Evolutionary conservation across 768 basidiomycete species (phyloP), one percentile per base, ranked within the genome.

Genomic region (Russula sp.): DNA sequence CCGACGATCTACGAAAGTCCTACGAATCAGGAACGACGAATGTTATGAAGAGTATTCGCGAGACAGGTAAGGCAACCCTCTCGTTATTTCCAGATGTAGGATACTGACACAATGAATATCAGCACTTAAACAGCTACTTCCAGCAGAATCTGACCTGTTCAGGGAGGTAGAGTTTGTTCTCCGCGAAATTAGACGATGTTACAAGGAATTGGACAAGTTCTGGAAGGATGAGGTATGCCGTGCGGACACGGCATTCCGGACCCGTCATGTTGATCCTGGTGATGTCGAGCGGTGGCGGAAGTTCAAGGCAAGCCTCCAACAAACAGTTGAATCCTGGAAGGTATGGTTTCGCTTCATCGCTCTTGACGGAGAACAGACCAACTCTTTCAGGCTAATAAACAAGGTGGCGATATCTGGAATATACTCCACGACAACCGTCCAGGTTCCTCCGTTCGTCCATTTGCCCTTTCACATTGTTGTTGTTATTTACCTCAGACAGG

Each of bases 201-300:
- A 58, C 57, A 11, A 14, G 20, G 57, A 58, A 7, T 56, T 49
- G 32, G 28, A 48, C 9, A 58, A 58, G 24, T 58, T 58, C 28
- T 57, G 56, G 42, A 32, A 13, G 16, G 56, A 57, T 7, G 56
- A 46, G 42, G 46, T 57, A 30, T 5, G 30, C 6, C 44, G 44
- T 48, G 57, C 32, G 1, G 30, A 48, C 30, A 44, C 48, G 22
- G 46, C 44, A 3, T 28, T 58, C 10, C 5, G 46, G 42, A 58
- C 30, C 8, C 30, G 46, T 14, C 57, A n/a, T 32, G 20, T 48
- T 14, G 44, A 46, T 30, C 38, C 44, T 32, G 40, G 22, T 11
- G 57, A 58, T 49, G 16, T 48, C 1, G 44, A 58, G 8, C 57
- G 57, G 10, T 58, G 57, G 57, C 32, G 20, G 16, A 13, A 11